Base-by-base conservation (phyloP, 345 rosid species). In the Trapa bicornis region DNA sequence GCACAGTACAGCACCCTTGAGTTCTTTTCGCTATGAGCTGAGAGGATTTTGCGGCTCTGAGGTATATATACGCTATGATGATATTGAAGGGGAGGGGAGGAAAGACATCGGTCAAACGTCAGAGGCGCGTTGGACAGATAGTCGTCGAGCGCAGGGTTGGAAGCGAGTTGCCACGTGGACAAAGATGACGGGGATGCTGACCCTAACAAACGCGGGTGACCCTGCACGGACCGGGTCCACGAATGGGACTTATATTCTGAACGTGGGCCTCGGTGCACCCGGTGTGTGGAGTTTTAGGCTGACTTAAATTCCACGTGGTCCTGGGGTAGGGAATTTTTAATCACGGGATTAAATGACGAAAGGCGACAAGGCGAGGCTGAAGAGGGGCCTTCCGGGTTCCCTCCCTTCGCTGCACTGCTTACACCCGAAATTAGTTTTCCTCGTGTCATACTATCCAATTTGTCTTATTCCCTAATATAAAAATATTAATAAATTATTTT, bases 291-390 rank as follows among this genome's bases (percentile, higher is more conserved):
- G 1, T 2, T 32, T 3, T 3, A 0, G 6, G 12, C n/a, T 22
- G 48, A 39, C 67, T 50, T 50, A 0, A 50, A 10, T 68, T 58
- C 71, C 71, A 47, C 71, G 71, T 68, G 71, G 29, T 22, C 71
- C 33, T 0, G 10, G 15, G 47, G 17, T 12, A 9, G 37, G 33
- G 33, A 29, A 2, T 22, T 16, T 35, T 39, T 12, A 17, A 50
- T n/a, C n/a, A n/a, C n/a, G n/a, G 22, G 54, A 50, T 54, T 54
- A 54, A 54, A 54, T 54, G 60, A 3, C 35, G 60, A 54, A 37
- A 70, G 4, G 35, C 33, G 73, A 64, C 68, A 52, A 52, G 50
- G 14, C 68, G 38, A 52, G 50, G 14, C 22, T 17, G 0, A 22
- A 39, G 29, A 53, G 68, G 53, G 52, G 73, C 62, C 64, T 70